A percentile compares a stretch with the other conserved stretches of the same genome.
Evolutionary conservation across 805 yeast species (phyloP).

Genomic region (Suhomyces emberorum): DNA sequence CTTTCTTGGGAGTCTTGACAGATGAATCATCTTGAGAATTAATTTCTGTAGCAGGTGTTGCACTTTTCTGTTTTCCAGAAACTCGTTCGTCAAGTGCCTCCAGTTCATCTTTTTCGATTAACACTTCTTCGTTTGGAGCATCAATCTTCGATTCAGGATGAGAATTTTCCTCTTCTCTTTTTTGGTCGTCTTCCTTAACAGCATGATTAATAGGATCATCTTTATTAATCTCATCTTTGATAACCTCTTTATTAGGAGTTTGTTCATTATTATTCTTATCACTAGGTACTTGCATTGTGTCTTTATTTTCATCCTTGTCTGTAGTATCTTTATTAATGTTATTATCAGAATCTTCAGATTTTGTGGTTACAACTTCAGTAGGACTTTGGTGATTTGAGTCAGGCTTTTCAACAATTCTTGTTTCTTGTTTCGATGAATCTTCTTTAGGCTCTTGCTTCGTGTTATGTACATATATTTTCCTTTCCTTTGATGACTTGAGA

Average conservation of each 20-base stretch:
- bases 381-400: not conserved
- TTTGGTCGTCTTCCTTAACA: no score
- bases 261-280: not conserved
- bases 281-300: not conserved
- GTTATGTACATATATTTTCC: not conserved
- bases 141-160: no score
- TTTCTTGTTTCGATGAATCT: no score
- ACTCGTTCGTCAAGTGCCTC: not conserved
- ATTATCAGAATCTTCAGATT: not conserved
- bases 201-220: not conserved
- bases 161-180: not conserved
- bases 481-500: conserved; percentile 6
- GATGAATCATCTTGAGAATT: not conserved
- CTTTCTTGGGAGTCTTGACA: no score
- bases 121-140: no score
- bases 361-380: no score
- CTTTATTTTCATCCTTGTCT: not conserved
- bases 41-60: no score
- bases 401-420: no score
- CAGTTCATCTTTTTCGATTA: not conserved
- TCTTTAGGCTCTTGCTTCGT: not conserved
- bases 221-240: not conserved
- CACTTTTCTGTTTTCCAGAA: not conserved
- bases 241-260: not conserved
- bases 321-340: not conserved